Base-by-base conservation (phyloP, 2,329 filamentous ascomycete genomes). In the Diaporthe sp. region DNA sequence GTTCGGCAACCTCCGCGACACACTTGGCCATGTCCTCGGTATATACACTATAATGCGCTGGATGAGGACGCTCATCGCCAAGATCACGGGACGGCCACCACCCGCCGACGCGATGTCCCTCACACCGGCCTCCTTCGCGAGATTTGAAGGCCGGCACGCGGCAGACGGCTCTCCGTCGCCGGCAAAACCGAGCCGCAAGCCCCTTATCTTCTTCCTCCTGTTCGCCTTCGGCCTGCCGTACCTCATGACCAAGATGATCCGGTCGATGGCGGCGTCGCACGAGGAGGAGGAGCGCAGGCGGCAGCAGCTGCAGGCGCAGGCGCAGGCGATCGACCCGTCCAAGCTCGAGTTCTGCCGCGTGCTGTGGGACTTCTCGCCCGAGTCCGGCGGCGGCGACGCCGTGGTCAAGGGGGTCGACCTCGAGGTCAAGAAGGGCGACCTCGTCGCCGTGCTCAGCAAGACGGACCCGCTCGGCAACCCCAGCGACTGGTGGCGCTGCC, bases 321-420 rank as follows among this genome's bases (percentile, higher is more conserved):
- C 84, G 60, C 85, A 89, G 72, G 87, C 91, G 3, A 86, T 98
- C 74, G 97, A 98, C 81, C 95, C 95, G 0, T 92, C 92, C 77
- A 97, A 98, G 85, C 92, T 99, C 78, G 96, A 98, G 82, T 99
- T 98, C 87, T 99, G 96, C 87, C 94, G 96, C 74, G 93, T 97
- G 2, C 86, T 98, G 25, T 98, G 97, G 85, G 97, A 99, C 85
- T 99, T 98, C 86, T 92, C 93, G 0, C 96, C 97, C 4, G 94
- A 96, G 80, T 86, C 90, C 3, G 90, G 90, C 83, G 85, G 84
- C 73, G 81, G 84, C 74, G 81, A 83, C n/a, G 85, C 89, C 72
- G 84, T 85, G 19, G 88, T 88, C 28, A 86, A 92, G 76, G 95
- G 94, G 45, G 92, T 98, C 78, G 97, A 99, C 81, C 89, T 99